Base-by-base conservation (phyloP, 768 basidiomycete genomes). In the Leucogyrophana mollusca region DNA sequence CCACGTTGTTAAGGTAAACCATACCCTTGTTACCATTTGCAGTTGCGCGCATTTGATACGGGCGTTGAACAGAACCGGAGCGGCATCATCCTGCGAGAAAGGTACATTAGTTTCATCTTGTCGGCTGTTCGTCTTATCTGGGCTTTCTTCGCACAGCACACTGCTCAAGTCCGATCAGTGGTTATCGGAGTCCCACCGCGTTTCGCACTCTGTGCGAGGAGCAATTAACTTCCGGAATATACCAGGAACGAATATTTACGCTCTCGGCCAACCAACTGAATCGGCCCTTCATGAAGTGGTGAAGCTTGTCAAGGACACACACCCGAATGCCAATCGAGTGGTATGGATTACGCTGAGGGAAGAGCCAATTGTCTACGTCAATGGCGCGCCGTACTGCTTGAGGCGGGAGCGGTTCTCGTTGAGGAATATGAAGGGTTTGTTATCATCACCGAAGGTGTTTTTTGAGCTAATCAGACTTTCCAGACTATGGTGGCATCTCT, bases 401-500 rank as follows among this genome's bases (percentile, higher is more conserved):
- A 77, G 95, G 50, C 73, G 92, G 47, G 91, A 95, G 58, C 78
- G 82, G 3, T 90, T 88, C 55, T 88, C 90, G 10, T 67, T 99
- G 23, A 75, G 96, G 35, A 98, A 99, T 59, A 92, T 98, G 85
- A 96, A 94, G 76, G 89, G 84, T 87, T 20, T 42, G 48, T 55
- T n/a, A 6, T 18, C 34, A 24, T 22, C 27, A 9, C 34, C 14
- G 21, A 20, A 18, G 40, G 41, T 21, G 39, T 48, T 39, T 32
- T 18, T 21, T 32, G n/a, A 34, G 9, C 44, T 37, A 35, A 51
- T 44, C 23, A 18, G 16, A 11, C 25, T 24, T n/a, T 43, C 3
- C 32, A 90, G 94, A 96, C 65, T 97, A 94, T 67, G 90, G 92
- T 36, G 96, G 96, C 3, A 98, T 99, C 42, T 95, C 94, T 0